Conservation (phyloP, 179 eudicot species). For the Silene coronaria region DNA sequence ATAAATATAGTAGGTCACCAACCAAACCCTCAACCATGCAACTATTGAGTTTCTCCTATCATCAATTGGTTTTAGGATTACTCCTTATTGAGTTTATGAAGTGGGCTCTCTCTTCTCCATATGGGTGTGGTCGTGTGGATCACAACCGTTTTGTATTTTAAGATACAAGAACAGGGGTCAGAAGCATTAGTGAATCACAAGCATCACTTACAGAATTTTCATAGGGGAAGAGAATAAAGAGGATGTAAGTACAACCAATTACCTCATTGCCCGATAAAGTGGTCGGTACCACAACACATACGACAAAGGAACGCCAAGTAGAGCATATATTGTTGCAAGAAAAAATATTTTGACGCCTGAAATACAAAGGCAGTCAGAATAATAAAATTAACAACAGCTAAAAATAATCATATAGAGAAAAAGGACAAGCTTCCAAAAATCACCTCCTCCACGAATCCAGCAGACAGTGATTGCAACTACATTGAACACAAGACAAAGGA, state of each 20-base stretch:
- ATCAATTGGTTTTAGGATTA: no score
- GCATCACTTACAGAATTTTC: not conserved
- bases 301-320: slow-evolving; percentile 76
- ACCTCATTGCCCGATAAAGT: slow-evolving; percentile 98
- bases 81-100: no score
- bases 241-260: slow-evolving; percentile 10
- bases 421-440: slow-evolving; percentile 9
- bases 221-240: not conserved
- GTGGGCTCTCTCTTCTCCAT: no score
- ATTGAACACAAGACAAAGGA: slow-evolving; percentile 74
- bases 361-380: slow-evolving; percentile 27
- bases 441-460: slow-evolving; percentile 92
- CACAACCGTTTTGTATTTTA: not conserved
- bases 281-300: slow-evolving; percentile 94
- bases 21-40: no score
- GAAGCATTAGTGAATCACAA: not conserved
- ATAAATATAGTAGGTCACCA: no score
- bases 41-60: no score
- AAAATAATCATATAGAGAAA: not conserved
- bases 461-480: slow-evolving; percentile 73
- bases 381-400: not conserved
- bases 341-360: slow-evolving; percentile 83
- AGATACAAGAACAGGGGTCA: not conserved
- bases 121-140: not conserved
- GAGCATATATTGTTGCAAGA: slow-evolving; percentile 73